These are phyloP conservation scores for Syzygium syzygioides DNA, from an alignment of 441 rosid genomes.

Conservation along the genomic window DNA sequence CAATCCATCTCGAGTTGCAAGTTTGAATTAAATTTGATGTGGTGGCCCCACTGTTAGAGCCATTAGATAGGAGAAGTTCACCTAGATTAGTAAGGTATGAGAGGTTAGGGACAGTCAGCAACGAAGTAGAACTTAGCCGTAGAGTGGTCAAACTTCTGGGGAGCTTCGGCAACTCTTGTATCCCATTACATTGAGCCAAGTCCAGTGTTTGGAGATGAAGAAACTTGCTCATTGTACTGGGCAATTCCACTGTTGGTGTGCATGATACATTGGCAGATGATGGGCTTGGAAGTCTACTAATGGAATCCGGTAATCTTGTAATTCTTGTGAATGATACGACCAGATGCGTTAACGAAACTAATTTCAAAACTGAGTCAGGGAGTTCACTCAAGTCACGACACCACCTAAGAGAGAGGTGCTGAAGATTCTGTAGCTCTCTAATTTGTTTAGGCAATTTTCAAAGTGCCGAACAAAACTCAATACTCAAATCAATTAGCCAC, in stretches of 20 bases:
- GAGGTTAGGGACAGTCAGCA: rapidly evolving
- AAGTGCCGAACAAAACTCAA: rapidly evolving
- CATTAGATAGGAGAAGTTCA: rapidly evolving
- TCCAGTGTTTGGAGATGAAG: not conserved
- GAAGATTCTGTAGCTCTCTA: not conserved
- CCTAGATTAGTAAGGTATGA: not conserved
- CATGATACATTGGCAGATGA: not conserved
- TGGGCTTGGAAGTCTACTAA: rapidly evolving
- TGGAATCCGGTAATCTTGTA: not conserved
- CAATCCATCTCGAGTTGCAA: not conserved
- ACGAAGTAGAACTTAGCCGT: rapidly evolving
- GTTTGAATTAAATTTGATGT: not conserved
- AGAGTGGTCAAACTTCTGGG: too few relatives aligned
- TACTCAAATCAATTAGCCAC: not conserved
- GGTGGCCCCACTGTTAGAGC: rapidly evolving
- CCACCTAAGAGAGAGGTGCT: rapidly evolving
- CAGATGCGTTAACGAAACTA: rapidly evolving
- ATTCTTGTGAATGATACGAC: not conserved
- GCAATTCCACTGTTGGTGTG: not conserved
- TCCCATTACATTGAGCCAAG: too few relatives aligned
- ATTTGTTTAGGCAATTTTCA: too few relatives aligned
- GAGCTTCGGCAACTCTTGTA: not conserved
- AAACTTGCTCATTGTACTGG: not conserved
- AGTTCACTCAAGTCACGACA: not conserved
- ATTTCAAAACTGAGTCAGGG: too few relatives aligned